Conservation (phyloP, 1,284 basidiomycete genomes). For the Puccinia horiana region DNA sequence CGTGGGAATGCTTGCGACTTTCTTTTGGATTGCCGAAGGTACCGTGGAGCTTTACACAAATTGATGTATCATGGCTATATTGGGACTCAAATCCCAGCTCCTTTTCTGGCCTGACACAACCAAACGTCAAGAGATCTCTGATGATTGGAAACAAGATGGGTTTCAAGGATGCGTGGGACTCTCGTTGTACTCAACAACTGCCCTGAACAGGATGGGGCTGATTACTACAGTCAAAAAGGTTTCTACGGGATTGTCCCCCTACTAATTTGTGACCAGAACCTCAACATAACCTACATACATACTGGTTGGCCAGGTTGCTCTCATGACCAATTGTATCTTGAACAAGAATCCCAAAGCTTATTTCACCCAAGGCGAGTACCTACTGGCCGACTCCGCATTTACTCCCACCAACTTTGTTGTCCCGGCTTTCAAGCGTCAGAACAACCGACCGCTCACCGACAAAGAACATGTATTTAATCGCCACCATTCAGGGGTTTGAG, state of each 20-base stretch:
- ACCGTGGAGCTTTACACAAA: background rate
- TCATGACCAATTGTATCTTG: background rate
- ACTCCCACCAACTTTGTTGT: background rate
- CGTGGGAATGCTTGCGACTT: background rate
- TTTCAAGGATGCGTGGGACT: too few relatives aligned
- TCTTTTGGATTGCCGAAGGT: background rate
- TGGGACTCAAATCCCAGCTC: too few relatives aligned
- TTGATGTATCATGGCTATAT: too few relatives aligned
- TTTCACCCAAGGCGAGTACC: background rate
- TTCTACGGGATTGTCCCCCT: background rate
- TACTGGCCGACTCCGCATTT: constrained; percentile 7
- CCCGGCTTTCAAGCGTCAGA: background rate
- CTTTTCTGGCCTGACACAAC: too few relatives aligned
- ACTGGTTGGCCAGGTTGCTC: background rate
- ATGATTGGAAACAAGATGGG: too few relatives aligned
- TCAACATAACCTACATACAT: too few relatives aligned
- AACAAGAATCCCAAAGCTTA: background rate
- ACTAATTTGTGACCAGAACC: background rate
- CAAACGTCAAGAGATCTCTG: too few relatives aligned
- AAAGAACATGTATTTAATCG: background rate
- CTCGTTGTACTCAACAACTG: background rate
- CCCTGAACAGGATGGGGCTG: too few relatives aligned
- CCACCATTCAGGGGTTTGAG: background rate
- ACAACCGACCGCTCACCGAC: background rate
- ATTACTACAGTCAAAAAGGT: too few relatives aligned